Evolutionary conservation across 306 rosid genomes (phyloP).

Genomic region (Cicer judaicum): DNA sequence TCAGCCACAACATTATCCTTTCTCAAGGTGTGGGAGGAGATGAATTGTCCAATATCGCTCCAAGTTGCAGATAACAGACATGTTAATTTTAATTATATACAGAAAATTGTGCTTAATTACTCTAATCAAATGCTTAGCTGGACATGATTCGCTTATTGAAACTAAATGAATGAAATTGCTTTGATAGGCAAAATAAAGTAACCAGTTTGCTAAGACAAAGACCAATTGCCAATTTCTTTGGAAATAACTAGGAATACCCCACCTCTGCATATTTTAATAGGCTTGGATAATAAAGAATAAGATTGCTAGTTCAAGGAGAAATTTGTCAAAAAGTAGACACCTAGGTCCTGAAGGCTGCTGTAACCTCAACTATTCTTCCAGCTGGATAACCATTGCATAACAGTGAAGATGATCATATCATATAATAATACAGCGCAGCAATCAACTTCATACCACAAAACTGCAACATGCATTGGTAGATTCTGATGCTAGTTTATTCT

Average conservation of each 20-base stretch:
- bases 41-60: not conserved
- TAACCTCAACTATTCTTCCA: conserved; percentile 29
- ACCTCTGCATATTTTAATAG: conserved; percentile 25
- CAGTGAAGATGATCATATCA: conserved; percentile 24
- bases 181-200: conserved; percentile 10
- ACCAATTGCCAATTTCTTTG: conserved; percentile 32
- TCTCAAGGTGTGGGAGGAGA: not conserved
- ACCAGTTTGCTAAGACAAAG: conserved; percentile 29
- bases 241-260: conserved; percentile 35
- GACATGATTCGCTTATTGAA: conserved; percentile 21
- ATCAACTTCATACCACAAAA: conserved; percentile 36
- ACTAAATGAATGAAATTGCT: conserved; percentile 19
- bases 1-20: not conserved
- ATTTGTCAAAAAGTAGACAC: conserved; percentile 22
- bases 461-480: conserved; percentile 41
- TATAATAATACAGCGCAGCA: conserved; percentile 12
- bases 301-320: conserved; percentile 15
- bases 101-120: not conserved
- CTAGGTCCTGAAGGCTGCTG: not conserved
- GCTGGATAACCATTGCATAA: conserved; percentile 27
- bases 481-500: conserved; percentile 46
- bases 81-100: conserved; percentile 4
- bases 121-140: not conserved
- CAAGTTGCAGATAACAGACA: not conserved
- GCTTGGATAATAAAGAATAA: not conserved